Conservation (phyloP, 2,329 filamentous ascomycete genomes). For the Zelopaecilomyces penicillatus region DNA sequence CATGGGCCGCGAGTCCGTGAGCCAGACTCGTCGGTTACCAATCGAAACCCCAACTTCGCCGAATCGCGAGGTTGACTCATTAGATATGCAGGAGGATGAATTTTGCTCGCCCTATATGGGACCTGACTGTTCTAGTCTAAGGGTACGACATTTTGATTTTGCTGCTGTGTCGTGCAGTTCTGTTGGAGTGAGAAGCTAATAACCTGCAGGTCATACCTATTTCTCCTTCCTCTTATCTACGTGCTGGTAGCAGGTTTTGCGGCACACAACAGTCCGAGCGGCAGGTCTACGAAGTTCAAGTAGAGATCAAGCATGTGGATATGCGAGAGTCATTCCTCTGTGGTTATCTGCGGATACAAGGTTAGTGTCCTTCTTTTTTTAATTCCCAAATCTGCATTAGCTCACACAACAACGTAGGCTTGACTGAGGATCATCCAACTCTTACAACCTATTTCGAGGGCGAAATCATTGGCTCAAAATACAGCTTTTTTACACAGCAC, state of each 20-base stretch:
- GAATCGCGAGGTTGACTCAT: conserved; percentile 15
- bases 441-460: conserved; percentile 97
- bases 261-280: conserved; percentile 91
- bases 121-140: conserved; percentile 26
- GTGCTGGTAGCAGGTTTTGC: conserved; percentile 77
- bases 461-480: conserved; percentile 92
- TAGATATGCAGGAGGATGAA: conserved; percentile 21
- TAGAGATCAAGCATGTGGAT: conserved; percentile 94
- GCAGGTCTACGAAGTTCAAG: conserved; percentile 89
- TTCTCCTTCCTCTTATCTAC: conserved; percentile 77
- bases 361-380: conserved; percentile 34
- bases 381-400: conserved; percentile 11
- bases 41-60: conserved; percentile 11
- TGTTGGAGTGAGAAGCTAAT: neutral
- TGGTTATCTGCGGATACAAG: conserved; percentile 92
- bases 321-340: conserved; percentile 90
- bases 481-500: conserved; percentile 87
- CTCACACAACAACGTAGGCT: conserved; percentile 42
- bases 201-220: conserved; percentile 57
- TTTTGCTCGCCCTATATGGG: conserved; percentile 29
- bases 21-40: conserved; percentile 7
- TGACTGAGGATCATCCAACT: conserved; percentile 95
- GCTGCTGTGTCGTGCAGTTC: neutral
- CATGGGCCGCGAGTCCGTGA: conserved; percentile 15
- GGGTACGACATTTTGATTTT: conserved; percentile 21